Conservation (phyloP, 805 yeast species). For the Yarrowia osloensis region DNA sequence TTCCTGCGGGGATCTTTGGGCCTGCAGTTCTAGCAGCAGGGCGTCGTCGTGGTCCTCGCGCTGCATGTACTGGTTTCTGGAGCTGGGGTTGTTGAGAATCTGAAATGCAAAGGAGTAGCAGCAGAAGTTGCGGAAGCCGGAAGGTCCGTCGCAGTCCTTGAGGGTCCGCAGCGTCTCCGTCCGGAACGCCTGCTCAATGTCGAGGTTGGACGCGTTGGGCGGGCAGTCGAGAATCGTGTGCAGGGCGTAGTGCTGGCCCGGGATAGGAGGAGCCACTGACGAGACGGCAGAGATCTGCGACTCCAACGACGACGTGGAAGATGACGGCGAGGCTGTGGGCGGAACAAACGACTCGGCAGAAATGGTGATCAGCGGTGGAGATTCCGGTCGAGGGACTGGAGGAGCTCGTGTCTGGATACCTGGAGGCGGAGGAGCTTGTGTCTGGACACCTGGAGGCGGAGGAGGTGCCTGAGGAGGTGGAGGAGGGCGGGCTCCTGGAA, state of each 20-base stretch:
- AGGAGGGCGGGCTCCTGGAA: neutral
- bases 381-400: neutral
- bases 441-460: too few relatives aligned
- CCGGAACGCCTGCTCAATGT: neutral
- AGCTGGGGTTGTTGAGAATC: conserved; percentile 24
- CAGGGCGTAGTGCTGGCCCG: neutral
- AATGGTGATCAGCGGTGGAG: neutral
- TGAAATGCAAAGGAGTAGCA: conserved; percentile 22
- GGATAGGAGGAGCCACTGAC: neutral
- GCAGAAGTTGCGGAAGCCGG: conserved; percentile 13
- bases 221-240: conserved; percentile 9
- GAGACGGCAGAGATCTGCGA: conserved; percentile 5
- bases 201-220: conserved; percentile 5
- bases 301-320: neutral
- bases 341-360: neutral
- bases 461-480: neutral
- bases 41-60: conserved; percentile 21
- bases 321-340: neutral
- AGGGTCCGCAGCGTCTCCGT: neutral
- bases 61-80: conserved; percentile 11
- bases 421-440: too few relatives aligned
- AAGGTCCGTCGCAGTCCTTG: neutral
- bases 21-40: neutral
- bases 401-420: neutral
- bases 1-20: conserved; percentile 1